Evolutionary conservation across 2,329 filamentous ascomycete genomes (phyloP).

Genomic region (Aureobasidium subglaciale): DNA sequence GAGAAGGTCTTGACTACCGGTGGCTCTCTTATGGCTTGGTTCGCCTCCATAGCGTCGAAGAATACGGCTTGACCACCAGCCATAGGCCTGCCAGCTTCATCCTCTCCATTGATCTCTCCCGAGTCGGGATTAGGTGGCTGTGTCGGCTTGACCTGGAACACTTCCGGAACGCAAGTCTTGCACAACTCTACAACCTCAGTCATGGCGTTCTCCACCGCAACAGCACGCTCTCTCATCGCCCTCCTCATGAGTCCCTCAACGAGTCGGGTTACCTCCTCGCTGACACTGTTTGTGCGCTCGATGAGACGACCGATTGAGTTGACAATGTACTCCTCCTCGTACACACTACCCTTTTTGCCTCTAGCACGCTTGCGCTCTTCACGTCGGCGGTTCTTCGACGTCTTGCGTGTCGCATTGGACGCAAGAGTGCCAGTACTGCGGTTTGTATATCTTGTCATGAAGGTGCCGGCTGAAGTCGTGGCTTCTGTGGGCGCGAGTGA

Average conservation of each 20-base stretch:
- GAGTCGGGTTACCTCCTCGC: slow-evolving; percentile 65
- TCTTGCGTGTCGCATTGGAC: slow-evolving; percentile 68
- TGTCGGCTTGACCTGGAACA: slow-evolving; percentile 48
- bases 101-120: slow-evolving; percentile 16
- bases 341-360: slow-evolving; percentile 93
- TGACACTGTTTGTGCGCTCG: slow-evolving; percentile 68
- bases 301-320: slow-evolving; percentile 78
- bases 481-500: slow-evolving; percentile 81
- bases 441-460: slow-evolving; percentile 89
- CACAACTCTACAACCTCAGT: slow-evolving; percentile 68
- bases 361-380: slow-evolving; percentile 93
- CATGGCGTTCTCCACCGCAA: slow-evolving; percentile 67
- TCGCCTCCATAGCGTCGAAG: slow-evolving; percentile 37
- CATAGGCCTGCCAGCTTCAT: slow-evolving; percentile 17
- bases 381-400: slow-evolving; percentile 76
- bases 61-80: slow-evolving; percentile 39
- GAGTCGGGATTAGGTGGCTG: neutral
- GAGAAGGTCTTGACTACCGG: slow-evolving; percentile 49
- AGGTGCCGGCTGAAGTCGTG: slow-evolving; percentile 63
- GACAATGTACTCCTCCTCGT: slow-evolving; percentile 95
- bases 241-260: slow-evolving; percentile 71
- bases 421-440: slow-evolving; percentile 62
- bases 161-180: slow-evolving; percentile 58
- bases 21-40: slow-evolving; percentile 33
- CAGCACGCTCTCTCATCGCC: slow-evolving; percentile 80